Evolutionary conservation across 2,329 filamentous ascomycete species (phyloP).

Genomic region (Chalaropsis ovoidea): DNA sequence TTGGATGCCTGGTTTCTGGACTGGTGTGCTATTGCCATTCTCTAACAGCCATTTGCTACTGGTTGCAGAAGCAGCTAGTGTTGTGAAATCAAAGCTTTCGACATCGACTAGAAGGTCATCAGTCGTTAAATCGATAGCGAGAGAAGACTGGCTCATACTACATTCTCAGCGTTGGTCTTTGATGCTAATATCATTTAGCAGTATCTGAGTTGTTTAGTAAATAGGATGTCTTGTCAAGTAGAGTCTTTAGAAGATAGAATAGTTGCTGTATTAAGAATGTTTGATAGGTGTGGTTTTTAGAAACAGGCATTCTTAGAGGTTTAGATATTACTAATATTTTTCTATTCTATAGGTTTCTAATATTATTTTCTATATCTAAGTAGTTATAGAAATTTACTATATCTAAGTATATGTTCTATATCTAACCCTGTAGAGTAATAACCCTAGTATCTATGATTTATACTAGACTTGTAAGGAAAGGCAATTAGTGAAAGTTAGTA

Average conservation of each 20-base stretch:
- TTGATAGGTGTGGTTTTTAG: too few species aligned
- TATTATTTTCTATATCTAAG: too few species aligned
- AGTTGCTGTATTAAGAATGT: too few species aligned
- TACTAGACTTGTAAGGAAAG: too few species aligned
- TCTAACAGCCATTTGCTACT: neutral
- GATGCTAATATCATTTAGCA: neutral
- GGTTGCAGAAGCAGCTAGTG: neutral
- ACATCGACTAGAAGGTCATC: constrained; percentile 3
- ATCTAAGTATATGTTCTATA: too few species aligned
- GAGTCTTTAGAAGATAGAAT: neutral
- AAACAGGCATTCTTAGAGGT: too few species aligned
- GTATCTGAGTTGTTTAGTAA: neutral
- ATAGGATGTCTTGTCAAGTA: neutral
- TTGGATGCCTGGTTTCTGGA: neutral
- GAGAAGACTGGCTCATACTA: constrained; percentile 7
- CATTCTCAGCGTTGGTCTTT: neutral
- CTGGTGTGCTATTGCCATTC: neutral
- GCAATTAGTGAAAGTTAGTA: too few species aligned
- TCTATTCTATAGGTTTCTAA: too few species aligned
- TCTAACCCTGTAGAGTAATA: too few species aligned
- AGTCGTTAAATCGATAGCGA: constrained; percentile 10
- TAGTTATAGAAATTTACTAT: too few species aligned
- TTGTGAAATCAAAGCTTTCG: constrained; percentile 5
- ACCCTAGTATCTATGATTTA: too few species aligned
- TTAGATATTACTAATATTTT: too few species aligned